These are phyloP conservation scores for Penicillium sp. DNA, from an alignment of 2,329 filamentous ascomycete species.

Conservation along the genomic window DNA sequence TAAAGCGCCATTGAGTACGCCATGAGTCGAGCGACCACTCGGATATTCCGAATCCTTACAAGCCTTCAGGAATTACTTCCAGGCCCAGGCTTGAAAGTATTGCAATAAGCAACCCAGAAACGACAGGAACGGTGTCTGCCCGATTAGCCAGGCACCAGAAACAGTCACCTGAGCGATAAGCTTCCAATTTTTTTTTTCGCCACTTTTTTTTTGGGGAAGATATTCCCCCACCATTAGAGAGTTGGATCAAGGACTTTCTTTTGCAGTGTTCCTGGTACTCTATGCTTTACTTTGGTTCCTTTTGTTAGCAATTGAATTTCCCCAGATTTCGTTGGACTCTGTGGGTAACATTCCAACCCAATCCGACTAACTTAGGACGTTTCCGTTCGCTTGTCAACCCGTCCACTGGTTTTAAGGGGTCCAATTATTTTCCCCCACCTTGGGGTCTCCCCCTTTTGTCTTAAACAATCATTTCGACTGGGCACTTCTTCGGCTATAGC, in stretches of 20 bases:
- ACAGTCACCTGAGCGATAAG: constrained; percentile 27
- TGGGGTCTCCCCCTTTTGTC: constrained; percentile 3
- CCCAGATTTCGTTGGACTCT: background rate
- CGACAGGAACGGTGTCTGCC: constrained; percentile 10
- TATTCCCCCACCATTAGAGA: constrained; percentile 1
- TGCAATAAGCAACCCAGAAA: too few relatives aligned
- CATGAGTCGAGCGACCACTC: background rate
- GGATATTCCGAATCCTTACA: background rate
- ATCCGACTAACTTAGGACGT: constrained; percentile 8
- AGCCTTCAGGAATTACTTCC: too few relatives aligned
- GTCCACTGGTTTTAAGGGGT: constrained; percentile 9
- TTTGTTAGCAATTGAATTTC: background rate
- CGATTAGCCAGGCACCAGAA: constrained; percentile 19
- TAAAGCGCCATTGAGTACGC: background rate
- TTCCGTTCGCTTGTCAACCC: constrained; percentile 21
- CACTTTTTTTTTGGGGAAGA: constrained; percentile 12
- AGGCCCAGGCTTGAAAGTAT: too few relatives aligned
- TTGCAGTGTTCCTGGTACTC: background rate
- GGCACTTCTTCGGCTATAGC: background rate
- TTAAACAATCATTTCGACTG: background rate
- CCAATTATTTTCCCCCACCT: constrained; percentile 20
- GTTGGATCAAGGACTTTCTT: background rate
- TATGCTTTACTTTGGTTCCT: background rate
- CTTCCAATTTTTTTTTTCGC: constrained; percentile 17
- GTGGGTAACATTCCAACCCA: constrained; percentile 7